Conservation (phyloP, 1,284 basidiomycete genomes). For the Ceratobasidium sp. region DNA sequence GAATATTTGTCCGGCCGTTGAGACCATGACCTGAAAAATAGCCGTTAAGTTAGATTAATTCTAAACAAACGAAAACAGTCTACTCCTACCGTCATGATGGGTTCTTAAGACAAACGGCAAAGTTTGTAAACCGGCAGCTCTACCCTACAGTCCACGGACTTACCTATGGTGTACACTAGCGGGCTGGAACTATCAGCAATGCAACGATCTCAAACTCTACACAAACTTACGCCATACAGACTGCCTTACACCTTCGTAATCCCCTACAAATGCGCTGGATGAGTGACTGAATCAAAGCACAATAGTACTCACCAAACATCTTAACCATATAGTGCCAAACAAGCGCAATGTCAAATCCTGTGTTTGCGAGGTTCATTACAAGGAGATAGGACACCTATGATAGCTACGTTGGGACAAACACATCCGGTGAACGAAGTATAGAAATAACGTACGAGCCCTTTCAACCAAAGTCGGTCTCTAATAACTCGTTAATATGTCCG, state of each 20-base stretch:
- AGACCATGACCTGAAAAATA: conserved; percentile 17
- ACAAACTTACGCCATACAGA: conserved; percentile 15
- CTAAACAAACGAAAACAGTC: neutral
- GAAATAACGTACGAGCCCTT: neutral
- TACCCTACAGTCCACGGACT: neutral
- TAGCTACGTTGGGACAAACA: neutral
- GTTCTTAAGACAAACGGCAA: neutral
- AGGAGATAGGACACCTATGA: conserved; percentile 16
- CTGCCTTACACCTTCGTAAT: conserved; percentile 1
- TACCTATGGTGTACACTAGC: conserved; percentile 22
- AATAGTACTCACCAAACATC: conserved; percentile 11
- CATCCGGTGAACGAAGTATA: neutral
- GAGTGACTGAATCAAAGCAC: neutral
- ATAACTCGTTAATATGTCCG: neutral
- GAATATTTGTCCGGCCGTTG: conserved; percentile 30
- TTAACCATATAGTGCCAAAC: conserved; percentile 26
- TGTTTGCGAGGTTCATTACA: conserved; percentile 25
- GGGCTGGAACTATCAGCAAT: neutral
- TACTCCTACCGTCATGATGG: conserved; percentile 30
- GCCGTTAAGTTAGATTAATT: too few relatives aligned
- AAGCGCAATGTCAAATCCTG: conserved; percentile 27
- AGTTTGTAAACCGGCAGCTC: neutral
- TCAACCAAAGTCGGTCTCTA: conserved; percentile 21
- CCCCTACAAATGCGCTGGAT: neutral
- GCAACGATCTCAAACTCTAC: neutral